phyloP scores from a whole-genome alignment of 2,329 filamentous ascomycete species.

The Grosmannia clavigera region DNA sequence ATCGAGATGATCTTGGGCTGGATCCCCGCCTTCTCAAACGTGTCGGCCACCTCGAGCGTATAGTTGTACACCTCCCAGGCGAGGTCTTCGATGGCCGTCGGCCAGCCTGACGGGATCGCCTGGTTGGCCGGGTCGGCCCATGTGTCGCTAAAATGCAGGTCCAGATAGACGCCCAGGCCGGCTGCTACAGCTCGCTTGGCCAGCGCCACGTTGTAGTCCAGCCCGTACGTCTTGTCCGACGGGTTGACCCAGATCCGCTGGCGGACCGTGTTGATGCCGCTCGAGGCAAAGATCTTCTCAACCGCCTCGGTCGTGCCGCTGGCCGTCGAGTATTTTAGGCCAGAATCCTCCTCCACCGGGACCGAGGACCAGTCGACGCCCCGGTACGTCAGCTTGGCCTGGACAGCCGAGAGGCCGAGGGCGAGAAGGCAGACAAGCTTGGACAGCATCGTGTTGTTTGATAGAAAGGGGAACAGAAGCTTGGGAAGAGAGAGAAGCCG shows the following conservation, averaged over 20 bases:
- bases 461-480: not conserved
- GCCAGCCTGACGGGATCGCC: constrained; percentile 51
- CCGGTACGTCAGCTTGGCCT: constrained; percentile 41
- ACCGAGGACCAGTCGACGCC: constrained; percentile 63
- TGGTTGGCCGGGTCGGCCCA: constrained; percentile 60
- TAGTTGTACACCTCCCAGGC: constrained; percentile 56
- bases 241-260: constrained; percentile 60
- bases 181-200: constrained; percentile 51
- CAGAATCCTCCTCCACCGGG: constrained; percentile 47
- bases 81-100: constrained; percentile 40
- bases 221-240: constrained; percentile 45
- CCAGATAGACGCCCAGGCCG: constrained; percentile 47
- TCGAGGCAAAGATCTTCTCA: constrained; percentile 48
- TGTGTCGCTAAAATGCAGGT: constrained; percentile 56
- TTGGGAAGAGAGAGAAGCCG: not conserved
- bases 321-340: constrained; percentile 46
- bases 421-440: not conserved
- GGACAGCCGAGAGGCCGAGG: not conserved
- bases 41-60: constrained; percentile 48
- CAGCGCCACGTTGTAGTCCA: constrained; percentile 58
- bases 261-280: constrained; percentile 56
- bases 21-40: constrained; percentile 43
- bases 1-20: constrained; percentile 46
- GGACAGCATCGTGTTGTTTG: not conserved
- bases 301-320: constrained; percentile 39